These are phyloP conservation scores for Crithidia acanthocephali DNA, from an alignment of 208 protist genomes.

Conservation along the genomic window DNA sequence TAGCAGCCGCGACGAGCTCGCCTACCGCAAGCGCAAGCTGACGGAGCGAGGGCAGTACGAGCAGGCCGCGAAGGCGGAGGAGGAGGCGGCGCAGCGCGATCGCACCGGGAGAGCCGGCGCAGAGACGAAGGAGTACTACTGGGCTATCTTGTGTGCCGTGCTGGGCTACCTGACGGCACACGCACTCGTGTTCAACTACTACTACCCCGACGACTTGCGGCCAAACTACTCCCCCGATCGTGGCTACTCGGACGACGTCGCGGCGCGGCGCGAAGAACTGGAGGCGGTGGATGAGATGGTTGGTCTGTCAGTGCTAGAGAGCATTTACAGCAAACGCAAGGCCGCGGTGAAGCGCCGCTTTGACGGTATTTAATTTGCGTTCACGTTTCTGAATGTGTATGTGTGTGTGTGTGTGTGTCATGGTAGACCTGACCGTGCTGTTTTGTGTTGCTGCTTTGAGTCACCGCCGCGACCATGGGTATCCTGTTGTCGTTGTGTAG, in stretches of 20 bases:
- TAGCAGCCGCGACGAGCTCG: conserved; percentile 77
- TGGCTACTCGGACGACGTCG: conserved; percentile 86
- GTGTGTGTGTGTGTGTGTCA: not conserved
- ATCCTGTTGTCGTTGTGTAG: no score
- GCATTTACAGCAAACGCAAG: conserved; percentile 81
- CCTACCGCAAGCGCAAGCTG: conserved; percentile 85
- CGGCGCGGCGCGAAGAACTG: conserved; percentile 61
- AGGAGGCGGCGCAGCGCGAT: conserved; percentile 73
- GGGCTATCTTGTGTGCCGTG: conserved; percentile 72
- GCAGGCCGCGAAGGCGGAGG: conserved; percentile 72
- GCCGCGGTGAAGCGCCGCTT: conserved; percentile 50
- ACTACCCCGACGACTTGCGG: conserved; percentile 82
- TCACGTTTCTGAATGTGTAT: no score
- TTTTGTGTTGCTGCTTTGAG: not conserved
- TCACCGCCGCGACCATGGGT: no score
- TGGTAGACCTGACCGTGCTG: not conserved
- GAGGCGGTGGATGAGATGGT: conserved; percentile 82
- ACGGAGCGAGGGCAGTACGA: conserved; percentile 86
- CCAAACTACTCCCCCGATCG: conserved; percentile 80
- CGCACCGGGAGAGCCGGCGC: conserved; percentile 62
- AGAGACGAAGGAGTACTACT: conserved; percentile 86
- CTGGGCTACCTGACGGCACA: conserved; percentile 83
- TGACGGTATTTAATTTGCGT: conserved; percentile 18
- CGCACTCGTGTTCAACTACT: conserved; percentile 77
- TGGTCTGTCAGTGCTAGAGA: conserved; percentile 78